Conservation (phyloP, 306 rosid genomes). For the Vigna reflexopilosa region DNA sequence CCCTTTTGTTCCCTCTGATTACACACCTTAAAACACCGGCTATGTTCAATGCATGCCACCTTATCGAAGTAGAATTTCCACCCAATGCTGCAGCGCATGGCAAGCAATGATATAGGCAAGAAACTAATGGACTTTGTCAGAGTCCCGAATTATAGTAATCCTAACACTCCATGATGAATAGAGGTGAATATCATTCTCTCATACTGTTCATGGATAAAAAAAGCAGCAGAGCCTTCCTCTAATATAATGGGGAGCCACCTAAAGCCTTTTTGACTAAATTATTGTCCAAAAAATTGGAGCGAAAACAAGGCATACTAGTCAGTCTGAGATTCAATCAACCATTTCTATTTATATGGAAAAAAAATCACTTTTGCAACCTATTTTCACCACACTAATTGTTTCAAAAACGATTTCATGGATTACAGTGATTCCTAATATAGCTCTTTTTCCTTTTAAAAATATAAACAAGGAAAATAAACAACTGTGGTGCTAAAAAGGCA, state of each 20-base stretch:
- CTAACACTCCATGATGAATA: background rate
- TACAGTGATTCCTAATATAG: background rate
- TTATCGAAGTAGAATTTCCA: no score
- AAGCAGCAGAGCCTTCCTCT: background rate
- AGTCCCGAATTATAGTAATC: slow-evolving; percentile 1
- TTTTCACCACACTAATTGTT: slow-evolving; percentile 14
- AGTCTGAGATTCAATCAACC: background rate
- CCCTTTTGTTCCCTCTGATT: slow-evolving; percentile 8
- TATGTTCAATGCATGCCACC: no score
- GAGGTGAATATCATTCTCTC: slow-evolving; percentile 7
- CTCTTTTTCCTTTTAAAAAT: background rate
- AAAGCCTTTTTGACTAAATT: slow-evolving; percentile 7
- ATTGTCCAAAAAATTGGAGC: slow-evolving; percentile 11
- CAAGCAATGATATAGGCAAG: slow-evolving; percentile 10
- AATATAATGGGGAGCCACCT: background rate
- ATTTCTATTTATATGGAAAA: background rate
- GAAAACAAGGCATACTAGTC: background rate
- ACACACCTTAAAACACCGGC: slow-evolving; percentile 17
- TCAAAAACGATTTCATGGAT: slow-evolving; percentile 14
- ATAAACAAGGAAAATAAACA: slow-evolving; percentile 30
- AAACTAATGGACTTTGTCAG: background rate
- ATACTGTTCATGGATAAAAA: background rate
- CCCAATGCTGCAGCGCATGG: background rate
- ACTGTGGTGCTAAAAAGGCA: background rate
- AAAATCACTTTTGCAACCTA: slow-evolving; percentile 8